phyloP scores from a whole-genome alignment of 2,329 filamentous ascomycete genomes.

The Monilinia laxa region DNA sequence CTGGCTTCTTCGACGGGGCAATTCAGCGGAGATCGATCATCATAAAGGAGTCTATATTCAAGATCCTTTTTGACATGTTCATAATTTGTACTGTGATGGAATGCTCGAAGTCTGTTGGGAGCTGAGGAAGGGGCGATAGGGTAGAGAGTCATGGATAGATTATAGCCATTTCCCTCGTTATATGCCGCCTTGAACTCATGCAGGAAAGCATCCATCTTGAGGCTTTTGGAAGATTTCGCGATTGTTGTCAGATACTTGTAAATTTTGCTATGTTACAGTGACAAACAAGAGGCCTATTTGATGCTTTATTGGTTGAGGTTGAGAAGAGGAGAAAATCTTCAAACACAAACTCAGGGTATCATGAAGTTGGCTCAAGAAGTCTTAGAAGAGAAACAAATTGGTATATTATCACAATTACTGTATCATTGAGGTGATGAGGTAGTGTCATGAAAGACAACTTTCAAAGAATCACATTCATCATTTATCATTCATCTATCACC shows the following conservation, averaged over 20 bases:
- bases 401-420: not conserved
- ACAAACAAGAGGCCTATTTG: not conserved
- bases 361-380: not conserved
- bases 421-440: slow-evolving; percentile 3
- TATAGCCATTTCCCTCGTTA: slow-evolving; percentile 63
- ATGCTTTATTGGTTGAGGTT: slow-evolving; percentile 2
- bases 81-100: slow-evolving; percentile 71
- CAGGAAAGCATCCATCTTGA: slow-evolving; percentile 70
- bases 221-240: not conserved
- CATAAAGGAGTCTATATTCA: slow-evolving; percentile 67
- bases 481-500: not conserved
- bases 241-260: not conserved
- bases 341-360: slow-evolving; percentile 10
- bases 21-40: slow-evolving; percentile 41
- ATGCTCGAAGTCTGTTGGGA: slow-evolving; percentile 64
- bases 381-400: not conserved
- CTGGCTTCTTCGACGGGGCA: slow-evolving; percentile 59
- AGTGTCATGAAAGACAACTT: slow-evolving; percentile 4
- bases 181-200: slow-evolving; percentile 71
- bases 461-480: not conserved
- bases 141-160: slow-evolving; percentile 71
- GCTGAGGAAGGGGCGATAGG: slow-evolving; percentile 65
- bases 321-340: not conserved
- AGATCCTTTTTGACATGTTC: slow-evolving; percentile 62
- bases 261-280: not conserved